These are phyloP conservation scores for Cucumis melo DNA, from an alignment of 306 rosid genomes.

Conservation along the genomic window DNA sequence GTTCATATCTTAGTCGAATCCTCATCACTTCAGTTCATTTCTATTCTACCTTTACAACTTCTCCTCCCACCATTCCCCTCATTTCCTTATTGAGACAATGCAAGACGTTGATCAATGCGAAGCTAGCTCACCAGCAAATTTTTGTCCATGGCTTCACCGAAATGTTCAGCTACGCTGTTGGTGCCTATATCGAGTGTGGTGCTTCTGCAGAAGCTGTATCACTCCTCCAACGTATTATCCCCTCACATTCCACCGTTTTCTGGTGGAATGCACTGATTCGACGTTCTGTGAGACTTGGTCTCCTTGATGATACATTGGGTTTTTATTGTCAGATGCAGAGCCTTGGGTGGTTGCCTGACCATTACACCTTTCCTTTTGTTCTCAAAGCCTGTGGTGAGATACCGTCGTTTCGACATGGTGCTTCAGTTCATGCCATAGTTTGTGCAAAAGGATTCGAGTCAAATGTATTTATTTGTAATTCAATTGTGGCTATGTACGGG, in stretches of 20 bases:
- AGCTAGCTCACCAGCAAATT: constrained; percentile 35
- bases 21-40: background rate
- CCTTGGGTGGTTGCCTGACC: constrained; percentile 63
- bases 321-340: constrained; percentile 33
- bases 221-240: constrained; percentile 33
- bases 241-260: constrained; percentile 24
- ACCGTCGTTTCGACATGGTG: constrained; percentile 21
- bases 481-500: constrained; percentile 63
- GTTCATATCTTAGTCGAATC: background rate
- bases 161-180: constrained; percentile 20
- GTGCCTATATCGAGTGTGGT: constrained; percentile 29
- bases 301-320: constrained; percentile 18
- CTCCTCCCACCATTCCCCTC: constrained; percentile 9
- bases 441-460: constrained; percentile 33
- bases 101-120: constrained; percentile 24
- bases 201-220: constrained; percentile 23
- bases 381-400: constrained; percentile 61
- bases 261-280: constrained; percentile 79
- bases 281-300: constrained; percentile 22
- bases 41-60: constrained; percentile 2
- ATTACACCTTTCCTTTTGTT: constrained; percentile 56
- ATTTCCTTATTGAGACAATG: constrained; percentile 20
- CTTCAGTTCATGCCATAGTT: constrained; percentile 36
- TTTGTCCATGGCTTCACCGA: constrained; percentile 25
- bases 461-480: constrained; percentile 72